phyloP scores from a whole-genome alignment of 2,329 filamentous ascomycete genomes.

The Xylaria digitata region DNA sequence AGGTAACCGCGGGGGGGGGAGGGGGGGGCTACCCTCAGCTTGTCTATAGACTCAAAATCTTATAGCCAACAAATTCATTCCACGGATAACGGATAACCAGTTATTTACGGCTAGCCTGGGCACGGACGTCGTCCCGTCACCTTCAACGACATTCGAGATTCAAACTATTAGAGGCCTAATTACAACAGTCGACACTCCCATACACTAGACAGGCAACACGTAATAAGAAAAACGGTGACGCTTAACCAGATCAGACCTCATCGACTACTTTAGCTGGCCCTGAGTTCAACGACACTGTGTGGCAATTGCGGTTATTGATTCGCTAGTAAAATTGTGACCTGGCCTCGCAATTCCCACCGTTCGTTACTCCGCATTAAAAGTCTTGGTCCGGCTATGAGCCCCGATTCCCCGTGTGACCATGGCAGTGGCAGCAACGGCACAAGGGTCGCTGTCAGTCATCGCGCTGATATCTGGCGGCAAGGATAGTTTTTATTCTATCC shows the following conservation, averaged over 20 bases:
- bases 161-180: conserved; percentile 1
- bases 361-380: conserved; percentile 23
- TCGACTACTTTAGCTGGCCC: background rate
- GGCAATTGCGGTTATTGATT: conserved; percentile 16
- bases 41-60: too few species aligned
- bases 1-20: too few species aligned
- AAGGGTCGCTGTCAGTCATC: conserved; percentile 76
- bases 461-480: conserved; percentile 96
- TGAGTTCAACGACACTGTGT: conserved; percentile 21
- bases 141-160: background rate
- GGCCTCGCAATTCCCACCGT: conserved; percentile 14
- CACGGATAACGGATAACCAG: too few species aligned
- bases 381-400: conserved; percentile 20
- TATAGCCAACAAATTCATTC: conserved; percentile 3
- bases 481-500: conserved; percentile 92
- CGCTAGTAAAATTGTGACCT: conserved; percentile 12
- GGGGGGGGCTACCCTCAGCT: too few species aligned
- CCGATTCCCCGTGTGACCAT: conserved; percentile 23
- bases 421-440: conserved; percentile 53
- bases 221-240: background rate
- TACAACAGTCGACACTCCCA: too few species aligned
- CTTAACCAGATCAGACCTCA: background rate
- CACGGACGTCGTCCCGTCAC: too few species aligned
- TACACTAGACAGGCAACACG: conserved; percentile 1
- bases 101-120: too few species aligned